Evolutionary conservation across 495 filamentous ascomycete species (phyloP), one percentile per base, ranked within the genome.

Genomic region (Pyrenula massariospora): DNA sequence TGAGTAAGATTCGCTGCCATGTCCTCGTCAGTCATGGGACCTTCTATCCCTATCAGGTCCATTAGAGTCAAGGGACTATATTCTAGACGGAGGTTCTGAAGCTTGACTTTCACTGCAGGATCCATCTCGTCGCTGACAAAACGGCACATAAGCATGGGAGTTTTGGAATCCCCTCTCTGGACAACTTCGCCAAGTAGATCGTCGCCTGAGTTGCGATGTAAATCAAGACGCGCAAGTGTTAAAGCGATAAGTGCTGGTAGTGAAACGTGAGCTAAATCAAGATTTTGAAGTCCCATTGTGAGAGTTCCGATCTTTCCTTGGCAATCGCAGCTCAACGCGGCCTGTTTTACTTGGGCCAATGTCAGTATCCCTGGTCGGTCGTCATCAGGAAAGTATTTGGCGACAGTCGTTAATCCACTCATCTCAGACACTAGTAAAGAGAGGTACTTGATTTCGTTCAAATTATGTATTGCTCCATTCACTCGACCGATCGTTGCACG

Each of bases 351-450:
- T n/a, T 80, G 69, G 10, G 77, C 73, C 15, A 97, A 70, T 5
- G 85, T 91, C 31, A 99, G 69, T 24, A 97, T 72, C 0, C 94
- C 94, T 12, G 94, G 94, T 0, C 93, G 83, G 59, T 96, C 92
- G 70, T 97, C 94, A 64, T 97, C 91, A 0, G 94, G 91, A 2
- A 99, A 75, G 63, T 97, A 96, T 63, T 95, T 96, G 12, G 93
- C 81, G 23, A 97, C 90, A 5, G 83, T 93, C 11, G 90, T 86
- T 3, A 97, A 73, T 61, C 84, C 85, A 12, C 85, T 77, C 31
- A 97, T 57, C 63, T 99, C 94, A 48, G 86, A 82, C 1, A 77
- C 82, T 3, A 99, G 76, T 19, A 74, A 75, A n/a, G 83, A 73
- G 5, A 99, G 69, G 48, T 76, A 76, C 19, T 75, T 67, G 12